Evolutionary conservation across 805 yeast species (phyloP), one percentile per base, ranked within the genome.

Genomic region (Peterozyma xylosa): DNA sequence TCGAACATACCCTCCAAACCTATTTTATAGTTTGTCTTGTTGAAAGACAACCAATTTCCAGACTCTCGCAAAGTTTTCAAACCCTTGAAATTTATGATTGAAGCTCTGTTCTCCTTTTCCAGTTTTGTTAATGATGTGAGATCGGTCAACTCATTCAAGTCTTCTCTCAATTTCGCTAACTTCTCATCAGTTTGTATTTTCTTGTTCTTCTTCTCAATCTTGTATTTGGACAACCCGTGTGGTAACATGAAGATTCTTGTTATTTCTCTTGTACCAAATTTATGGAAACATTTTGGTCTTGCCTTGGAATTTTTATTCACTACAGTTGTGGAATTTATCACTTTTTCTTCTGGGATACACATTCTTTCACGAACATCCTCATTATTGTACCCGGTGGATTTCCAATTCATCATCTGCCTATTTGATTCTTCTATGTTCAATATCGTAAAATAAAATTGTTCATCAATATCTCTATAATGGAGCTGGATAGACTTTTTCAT

Each of bases 31-130:
- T 41, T 45, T 9, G 47, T 45, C 2, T 45, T 40, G 1, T 27
- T 11, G 14, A 45, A 45, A 3, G 38, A 27, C 15, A 41, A 27
- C 47, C 47, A 45, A 7, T 41, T 37, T 11, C 47, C 47, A 3
- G 14, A 14, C 16, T 45, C 30, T 42, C 55, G 48, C 9, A 50
- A 30, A 1, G 56, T 43, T 33, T 47, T 42, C 18, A 57, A 39
- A 1, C 43, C 39, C 10, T 42, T 47, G 21, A 57, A 39, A 5
- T 44, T 46, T 9, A 45, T 38, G 10, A n/a, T 27, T 18, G 35
- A 41, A 17, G 9, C 21, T 34, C 32, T 18, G 42, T 37, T 3
- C 3, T 33, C 44, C 10, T 33, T 38, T 18, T 45, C 47, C 5
- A 33, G 11, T 9, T 16, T 36, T 5, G 47, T 45, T 9, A 32